Base-by-base conservation (phyloP, 1,139 yeast species). In the Geotrichum macrosporum region DNA sequence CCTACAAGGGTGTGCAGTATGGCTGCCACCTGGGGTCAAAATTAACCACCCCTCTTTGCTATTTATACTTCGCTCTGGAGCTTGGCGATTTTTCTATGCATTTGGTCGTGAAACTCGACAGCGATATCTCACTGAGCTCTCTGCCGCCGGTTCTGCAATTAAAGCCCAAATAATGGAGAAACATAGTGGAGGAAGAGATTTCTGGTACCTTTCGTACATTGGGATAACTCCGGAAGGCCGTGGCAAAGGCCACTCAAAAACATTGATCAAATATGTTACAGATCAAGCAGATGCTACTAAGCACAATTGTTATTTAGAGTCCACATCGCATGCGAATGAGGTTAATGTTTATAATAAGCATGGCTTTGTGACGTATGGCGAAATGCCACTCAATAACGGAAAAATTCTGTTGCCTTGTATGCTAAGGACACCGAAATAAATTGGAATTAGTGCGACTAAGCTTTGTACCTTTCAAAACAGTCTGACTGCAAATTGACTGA, bases 251-350 rank as follows among this genome's bases (percentile, higher is more conserved):
- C 30, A 35, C 29, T 15, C 30, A 8, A 35, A 12, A 13, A 35
- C 39, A 5, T 27, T 35, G 31, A 21, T 35, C 39, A 21, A 35
- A 12, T 21, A n/a, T 21, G 9, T 35, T 24, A 9, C 30, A 3
- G 39, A 22, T 8, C 39, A 22, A n/a, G 39, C 39, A 5, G 39
- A 35, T n/a, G 39, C 31, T 5, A 22, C 30, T n/a, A 21, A 24
- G 9, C 30, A 35, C n/a, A 26, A 13, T 4, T 9, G 27, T 10
- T 35, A 35, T 18, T n/a, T 35, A 4, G 39, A 35, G 30, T 21
- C 39, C 4, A 12, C 24, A n/a, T n/a, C 39, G 12, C 30, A 6
- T 4, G 13, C 3, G 3, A 22, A 21, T 20, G 39, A 29, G 4
- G 21, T 4, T 12, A 8, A 12, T 4, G 39, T 35, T n/a, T 35